Percentiles rank a stretch among this genome's conserved stretches.
Evolutionary conservation across 2,329 filamentous ascomycete genomes (phyloP).

Genomic region (Cladobotryum mycophilum): DNA sequence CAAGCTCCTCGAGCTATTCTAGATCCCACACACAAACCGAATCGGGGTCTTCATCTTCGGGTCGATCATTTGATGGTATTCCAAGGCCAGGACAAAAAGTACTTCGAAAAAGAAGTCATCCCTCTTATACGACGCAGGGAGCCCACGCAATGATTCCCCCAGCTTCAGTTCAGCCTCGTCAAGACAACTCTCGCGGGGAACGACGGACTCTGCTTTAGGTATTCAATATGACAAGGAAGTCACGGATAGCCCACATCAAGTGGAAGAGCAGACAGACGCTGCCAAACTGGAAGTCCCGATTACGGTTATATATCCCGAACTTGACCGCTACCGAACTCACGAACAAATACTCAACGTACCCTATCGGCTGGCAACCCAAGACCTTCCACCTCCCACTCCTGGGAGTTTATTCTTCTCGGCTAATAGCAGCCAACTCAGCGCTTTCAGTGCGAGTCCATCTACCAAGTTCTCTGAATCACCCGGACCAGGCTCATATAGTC

Average conservation of each 20-base stretch:
- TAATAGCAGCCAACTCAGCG: conserved; percentile 49
- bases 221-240: conserved; percentile 36
- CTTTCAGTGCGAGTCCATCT: conserved; percentile 64
- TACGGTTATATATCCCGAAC: conserved; percentile 50
- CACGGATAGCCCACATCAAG: conserved; percentile 38
- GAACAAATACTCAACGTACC: conserved; percentile 42
- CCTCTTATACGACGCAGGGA: conserved; percentile 33
- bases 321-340: conserved; percentile 53
- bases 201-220: conserved; percentile 28
- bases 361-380: conserved; percentile 54
- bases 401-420: conserved; percentile 48
- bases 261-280: conserved; percentile 37
- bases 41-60: conserved; percentile 29
- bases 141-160: conserved; percentile 27
- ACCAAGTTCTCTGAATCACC: conserved; percentile 70
- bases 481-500: conserved; percentile 63
- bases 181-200: conserved; percentile 31
- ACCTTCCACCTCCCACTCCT: conserved; percentile 61
- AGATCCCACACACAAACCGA: conserved; percentile 25
- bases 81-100: conserved; percentile 34
- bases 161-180: conserved; percentile 40
- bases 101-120: conserved; percentile 46
- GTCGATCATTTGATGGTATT: conserved; percentile 27
- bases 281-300: conserved; percentile 32
- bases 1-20: conserved; percentile 26